Base-by-base conservation (phyloP, 352 stramenopile genomes). In the Thalassiosira livingstoniorum region DNA sequence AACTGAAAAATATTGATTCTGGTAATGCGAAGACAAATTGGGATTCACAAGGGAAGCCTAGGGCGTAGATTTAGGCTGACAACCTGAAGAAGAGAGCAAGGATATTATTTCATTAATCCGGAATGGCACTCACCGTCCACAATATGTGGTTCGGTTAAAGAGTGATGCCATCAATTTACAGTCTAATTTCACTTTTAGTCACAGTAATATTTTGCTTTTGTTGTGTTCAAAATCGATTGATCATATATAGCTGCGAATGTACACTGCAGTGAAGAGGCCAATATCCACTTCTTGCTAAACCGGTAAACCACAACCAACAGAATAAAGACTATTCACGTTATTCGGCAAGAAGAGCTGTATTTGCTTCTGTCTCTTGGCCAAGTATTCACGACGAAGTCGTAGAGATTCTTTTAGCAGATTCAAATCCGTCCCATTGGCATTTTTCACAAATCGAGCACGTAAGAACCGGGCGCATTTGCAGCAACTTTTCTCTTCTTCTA, bases 351-450 rank as follows among this genome's bases (percentile, higher is more conserved):
- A 31, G 11, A 23, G 58, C 29, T 65, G 27, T 57, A 85, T 64
- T 39, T 82, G 66, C n/a, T 65, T 57, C 57, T 61, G 83, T 43
- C 75, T 76, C 29, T 78, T 69, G 34, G 18, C 71, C 10, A 87
- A 60, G 67, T 82, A 84, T 10, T 75, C 75, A 64, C 80, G 75
- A 18, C 74, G 69, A 37, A 69, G 45, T 53, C 25, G 27, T 29
- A 87, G 47, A 15, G 75, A 37, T 71, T 87, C 64, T 43, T 68
- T 87, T 57, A 79, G 80, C 15, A 83, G 45, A 27, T 69, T 74
- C 69, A 87, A 81, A 75, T 87, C 80, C 31, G 80, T 83, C 18
- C 80, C 80, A 71, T 87, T 87, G 31, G 75, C 80, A 82, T 87
- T 87, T 45, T 87, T 87, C 27, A 83, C 73, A 62, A 87, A 78